Percentiles rank a stretch among this genome's conserved stretches.
phyloP scores from a whole-genome alignment of 176 grass and related monocot genomes.

The Guadua angustifolia region DNA sequence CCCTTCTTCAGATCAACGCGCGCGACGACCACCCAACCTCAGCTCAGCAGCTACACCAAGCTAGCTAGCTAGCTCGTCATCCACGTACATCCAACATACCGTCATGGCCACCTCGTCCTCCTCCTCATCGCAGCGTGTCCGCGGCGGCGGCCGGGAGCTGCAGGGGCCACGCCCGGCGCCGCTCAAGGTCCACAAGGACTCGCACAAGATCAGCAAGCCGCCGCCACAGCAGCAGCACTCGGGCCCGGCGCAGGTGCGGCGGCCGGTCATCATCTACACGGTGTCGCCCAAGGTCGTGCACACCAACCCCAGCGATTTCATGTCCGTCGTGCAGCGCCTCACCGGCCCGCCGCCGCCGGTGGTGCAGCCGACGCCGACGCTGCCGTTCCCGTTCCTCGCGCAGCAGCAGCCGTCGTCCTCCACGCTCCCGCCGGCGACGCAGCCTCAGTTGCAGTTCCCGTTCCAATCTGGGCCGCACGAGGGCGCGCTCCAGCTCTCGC shows the following conservation, averaged over 20 bases:
- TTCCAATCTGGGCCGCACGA: background rate
- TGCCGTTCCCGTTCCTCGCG: background rate
- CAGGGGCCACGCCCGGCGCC: conserved; percentile 59
- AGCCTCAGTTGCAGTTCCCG: conserved; percentile 1
- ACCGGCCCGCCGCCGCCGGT: conserved; percentile 39
- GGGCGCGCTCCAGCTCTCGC: conserved; percentile 9
- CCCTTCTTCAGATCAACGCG: background rate
- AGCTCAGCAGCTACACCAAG: too few relatives aligned
- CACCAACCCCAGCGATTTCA: conserved; percentile 56
- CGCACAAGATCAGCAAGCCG: conserved; percentile 55
- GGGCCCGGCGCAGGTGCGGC: conserved; percentile 31
- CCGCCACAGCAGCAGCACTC: background rate
- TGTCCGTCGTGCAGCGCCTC: conserved; percentile 74
- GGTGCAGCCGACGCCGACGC: background rate
- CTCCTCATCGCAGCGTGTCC: conserved; percentile 16
- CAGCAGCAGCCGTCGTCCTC: background rate
- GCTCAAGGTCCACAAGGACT: conserved; percentile 55
- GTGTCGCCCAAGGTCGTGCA: conserved; percentile 68
- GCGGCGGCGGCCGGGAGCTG: conserved; percentile 44
- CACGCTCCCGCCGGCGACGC: conserved; percentile 10
- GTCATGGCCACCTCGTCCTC: conserved; percentile 21
- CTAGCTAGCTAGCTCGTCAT: background rate
- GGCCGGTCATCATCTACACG: conserved; percentile 68
- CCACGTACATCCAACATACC: background rate
- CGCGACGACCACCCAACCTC: background rate